Base-by-base conservation (phyloP, 2,329 filamentous ascomycete species). In the Akanthomyces dipterigenus region DNA sequence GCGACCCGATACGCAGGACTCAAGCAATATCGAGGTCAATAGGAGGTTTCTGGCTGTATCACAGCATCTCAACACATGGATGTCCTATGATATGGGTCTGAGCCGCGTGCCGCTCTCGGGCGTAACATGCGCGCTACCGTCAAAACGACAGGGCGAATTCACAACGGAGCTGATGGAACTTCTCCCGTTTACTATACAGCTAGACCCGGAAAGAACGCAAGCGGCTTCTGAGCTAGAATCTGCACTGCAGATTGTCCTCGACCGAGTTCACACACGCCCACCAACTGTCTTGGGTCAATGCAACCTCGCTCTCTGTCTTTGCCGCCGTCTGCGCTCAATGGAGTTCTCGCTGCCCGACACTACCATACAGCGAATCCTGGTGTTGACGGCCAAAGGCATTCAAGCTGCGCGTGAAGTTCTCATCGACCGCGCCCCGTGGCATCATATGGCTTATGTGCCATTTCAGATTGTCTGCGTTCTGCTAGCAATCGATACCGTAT, bases 361-460 rank as follows among this genome's bases (percentile, higher is more conserved):
- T 0, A 71, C 79, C 0, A 74, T 79, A 2, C 79, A 81, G 16
- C 73, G 75, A 8, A 75, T 85, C 12, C 74, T 85, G 3, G 70
- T 70, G 0, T 71, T 85, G 3, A 74, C 77, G 0, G 72, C 75
- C 3, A 71, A 69, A 24, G 81, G 77, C 0, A 75, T 85, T 11
- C 71, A 73, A 24, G 79, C 80, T 0, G 80, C 82, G 0, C 73
- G 76, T 6, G 69, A 69, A 6, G 78, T 84, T 67, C 71, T 80
- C 0, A 72, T 75, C 2, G 69, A 71, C 11, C 72, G 73, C 14
- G 73, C 74, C 3, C 82, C 82, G 0, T 86, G 83, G 83, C 83
- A 85, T 65, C 82, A 86, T 62, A 77, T 82, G 50, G 81, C 81
- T 31, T 85, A 86, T 54, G 80, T 85, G 0, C 83, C 83, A 0